Base-by-base conservation (phyloP, 2,329 filamentous ascomycete genomes). In the Fusarium sp. region DNA sequence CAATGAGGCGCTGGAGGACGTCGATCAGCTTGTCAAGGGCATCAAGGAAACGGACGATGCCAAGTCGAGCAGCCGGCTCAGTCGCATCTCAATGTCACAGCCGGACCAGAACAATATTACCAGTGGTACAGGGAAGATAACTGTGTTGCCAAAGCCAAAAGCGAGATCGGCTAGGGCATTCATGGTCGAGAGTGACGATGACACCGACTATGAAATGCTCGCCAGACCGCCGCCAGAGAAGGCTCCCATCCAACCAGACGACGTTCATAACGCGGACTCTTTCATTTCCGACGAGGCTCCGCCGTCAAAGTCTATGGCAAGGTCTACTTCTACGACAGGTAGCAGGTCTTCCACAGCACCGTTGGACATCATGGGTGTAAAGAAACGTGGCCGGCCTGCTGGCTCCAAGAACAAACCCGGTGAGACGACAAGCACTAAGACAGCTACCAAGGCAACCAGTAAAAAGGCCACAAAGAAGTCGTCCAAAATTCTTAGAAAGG, bases 21-120 rank as follows among this genome's bases (percentile, higher is more conserved):
- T 98, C 46, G 93, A 90, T 68, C 88, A 86, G 54, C 88, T 98
- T 84, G 93, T 98, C 69, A 97, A 97, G 79, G 93, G 93, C 39
- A 94, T 97, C 70, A 29, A 29, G 28, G 28, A 29, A 29, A 29
- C 28, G 28, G 28, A 7, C 3, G 10, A 4, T 29, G 10, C 4
- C 28, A 4, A 29, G 28, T 29, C 28, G 87, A 88, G 50, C 75
- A 78, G 58, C 60, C 73, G 9, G 64, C 70, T 82, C 81, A 96
- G 84, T 10, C 28, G 28, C 28, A 29, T 82, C 85, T 83, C 78
- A 90, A 83, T 72, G 86, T 89, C 64, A 88, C 87, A 77, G 88
- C 86, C 38, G 85, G 91, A 41, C 89, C 91, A 25, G 85, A 87
- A 85, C 64, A 78, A 73, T 68, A 79, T 73, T 61, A 71, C 70